These are phyloP conservation scores for Globisporangium irregulare DNA, from an alignment of 352 stramenopile species.

Conservation along the genomic window DNA sequence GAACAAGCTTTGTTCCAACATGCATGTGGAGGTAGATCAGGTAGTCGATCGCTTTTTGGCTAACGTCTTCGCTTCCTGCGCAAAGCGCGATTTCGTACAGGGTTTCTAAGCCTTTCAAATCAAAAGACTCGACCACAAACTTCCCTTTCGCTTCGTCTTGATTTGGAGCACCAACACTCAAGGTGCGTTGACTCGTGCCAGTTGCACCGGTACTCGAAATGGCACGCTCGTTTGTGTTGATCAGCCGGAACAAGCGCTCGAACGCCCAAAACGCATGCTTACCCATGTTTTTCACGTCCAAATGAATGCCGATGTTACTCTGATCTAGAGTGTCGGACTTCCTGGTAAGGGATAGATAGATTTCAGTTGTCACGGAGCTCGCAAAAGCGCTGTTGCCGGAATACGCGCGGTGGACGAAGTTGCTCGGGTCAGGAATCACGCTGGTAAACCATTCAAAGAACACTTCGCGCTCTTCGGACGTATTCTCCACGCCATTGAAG, in stretches of 20 bases:
- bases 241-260: slow-evolving; percentile 58
- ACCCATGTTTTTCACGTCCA: slow-evolving; percentile 50
- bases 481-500: slow-evolving; percentile 38
- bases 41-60: slow-evolving; percentile 58
- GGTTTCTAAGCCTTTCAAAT: slow-evolving; percentile 57
- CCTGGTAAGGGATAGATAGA: slow-evolving; percentile 46
- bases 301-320: slow-evolving; percentile 24
- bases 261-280: slow-evolving; percentile 56
- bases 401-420: slow-evolving; percentile 70
- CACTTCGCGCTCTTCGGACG: slow-evolving; percentile 35
- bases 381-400: slow-evolving; percentile 59
- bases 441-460: slow-evolving; percentile 78
- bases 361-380: slow-evolving; percentile 41
- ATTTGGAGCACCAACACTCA: slow-evolving; percentile 1
- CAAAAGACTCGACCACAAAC: slow-evolving; percentile 58
- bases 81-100: slow-evolving; percentile 52
- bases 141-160: slow-evolving; percentile 20
- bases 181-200: slow-evolving; percentile 7
- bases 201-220: slow-evolving; percentile 31
- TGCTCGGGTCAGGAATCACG: slow-evolving; percentile 64
- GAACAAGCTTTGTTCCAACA: slow-evolving; percentile 64
- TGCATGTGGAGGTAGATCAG: slow-evolving; percentile 72
- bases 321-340: slow-evolving; percentile 15
- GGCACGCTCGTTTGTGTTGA: slow-evolving; percentile 46
- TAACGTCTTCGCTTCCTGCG: slow-evolving; percentile 38